Evolutionary conservation across 805 yeast species (phyloP), one percentile per base, ranked within the genome.

Genomic region (Debaryomyces prosopidis): DNA sequence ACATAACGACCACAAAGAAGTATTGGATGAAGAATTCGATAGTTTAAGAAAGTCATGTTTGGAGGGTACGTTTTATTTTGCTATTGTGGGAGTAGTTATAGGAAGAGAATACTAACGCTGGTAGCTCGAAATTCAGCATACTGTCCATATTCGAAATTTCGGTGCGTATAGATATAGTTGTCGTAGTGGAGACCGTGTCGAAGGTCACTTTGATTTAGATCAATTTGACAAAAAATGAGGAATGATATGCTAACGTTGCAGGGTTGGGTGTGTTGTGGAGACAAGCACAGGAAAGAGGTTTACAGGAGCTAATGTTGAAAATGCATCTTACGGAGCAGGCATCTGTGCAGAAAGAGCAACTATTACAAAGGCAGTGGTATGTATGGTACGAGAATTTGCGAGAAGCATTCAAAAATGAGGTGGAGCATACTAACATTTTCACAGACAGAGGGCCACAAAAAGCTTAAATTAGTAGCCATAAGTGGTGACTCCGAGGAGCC

Each of bases 221-320:
- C 7, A 14, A 11, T 6, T n/a, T 2, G 17, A 20, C 15, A 9
- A 20, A 18, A 14, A 36, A 15, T n/a, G n/a, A n/a, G n/a, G n/a
- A n/a, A n/a, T n/a, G 20, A 17, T 7, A 26, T 27, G 28, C 32
- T 28, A 38, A 38, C 19, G 35, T 14, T 34, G 2, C 43, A 73
- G 89, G 41, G 99, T 92, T 2, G 98, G 98, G 0, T 88, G 96
- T 43, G 79, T 84, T 3, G 55, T 92, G 1, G 58, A 88, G 18
- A 73, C 89, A 1, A 62, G 59, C 0, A 59, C 69, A 7, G 86
- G 80, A 2, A 67, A 68, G 15, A 71, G 60, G 36, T 66, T 85
- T 18, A 58, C 66, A 10, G 99, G 98, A 4, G 96, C 96, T 34
- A 92, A 92, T 54, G 82, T 94, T 20, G 99, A 92, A 62, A 94